Evolutionary conservation across 2,329 filamentous ascomycete genomes (phyloP), one percentile per base, ranked within the genome.

Genomic region (Beauveria medogensis): DNA sequence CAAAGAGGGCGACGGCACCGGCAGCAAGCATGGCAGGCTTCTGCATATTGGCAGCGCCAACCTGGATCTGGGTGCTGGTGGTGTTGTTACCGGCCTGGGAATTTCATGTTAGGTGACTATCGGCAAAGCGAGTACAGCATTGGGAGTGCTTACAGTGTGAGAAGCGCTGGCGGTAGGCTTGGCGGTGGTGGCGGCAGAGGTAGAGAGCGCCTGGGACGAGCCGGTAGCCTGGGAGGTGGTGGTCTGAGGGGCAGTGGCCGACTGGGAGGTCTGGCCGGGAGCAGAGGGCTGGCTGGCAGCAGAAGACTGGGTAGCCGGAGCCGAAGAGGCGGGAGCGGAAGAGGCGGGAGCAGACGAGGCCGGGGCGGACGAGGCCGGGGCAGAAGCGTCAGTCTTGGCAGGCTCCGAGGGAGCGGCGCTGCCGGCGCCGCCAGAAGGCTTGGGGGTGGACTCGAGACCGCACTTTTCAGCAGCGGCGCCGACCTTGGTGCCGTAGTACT

Each of bases 401-500:
- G 46, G 24, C 30, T 43, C 41, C 4, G 54, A 58, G 7, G 56
- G 16, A 24, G 34, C 10, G 37, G 18, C 48, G 40, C 60, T 26
- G 16, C 46, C 14, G 34, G 24, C 60, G 18, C 41, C 62, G 24
- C 48, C 58, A 53, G 61, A 63, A 8, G 66, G 60, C 57, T 62
- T 64, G 30, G 69, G 70, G 10, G 65, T 68, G 46, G 67, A 67
- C 44, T 67, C 64, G 26, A 70, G 61, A 20, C 72, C 71, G 62
- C 76, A 77, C 9, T 65, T 70, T 18, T 70, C 63, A 14, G 77
- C 77, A 24, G 74, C 75, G 1, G 65, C 65, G 20, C 65, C 63
- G 22, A 80, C 72, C 10, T 71, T 68, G 20, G 65, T 60, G 18
- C 76, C 74, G 55, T 80, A 80, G 63, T 74, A 71, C 48, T 72